phyloP scores from a whole-genome alignment of 345 rosid species.

The Mallotus nudiflorus region DNA sequence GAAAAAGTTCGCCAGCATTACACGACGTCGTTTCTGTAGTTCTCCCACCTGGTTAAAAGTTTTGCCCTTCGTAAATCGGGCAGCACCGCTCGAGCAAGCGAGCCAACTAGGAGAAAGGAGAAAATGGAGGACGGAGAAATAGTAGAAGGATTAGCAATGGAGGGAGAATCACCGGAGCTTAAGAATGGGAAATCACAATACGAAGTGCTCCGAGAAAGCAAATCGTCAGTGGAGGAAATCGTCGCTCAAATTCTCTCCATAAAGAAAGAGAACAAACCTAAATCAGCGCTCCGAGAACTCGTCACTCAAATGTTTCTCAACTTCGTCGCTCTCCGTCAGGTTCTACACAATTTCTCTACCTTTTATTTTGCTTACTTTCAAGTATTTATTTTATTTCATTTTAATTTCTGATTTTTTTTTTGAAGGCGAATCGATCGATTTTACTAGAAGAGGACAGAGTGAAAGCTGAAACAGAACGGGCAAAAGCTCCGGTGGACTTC shows the following conservation, averaged over 20 bases:
- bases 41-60: too few relatives aligned
- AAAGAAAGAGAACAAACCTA: slow-evolving; percentile 52
- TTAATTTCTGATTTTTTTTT: too few relatives aligned
- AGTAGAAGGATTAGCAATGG: slow-evolving; percentile 62
- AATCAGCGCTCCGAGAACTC: slow-evolving; percentile 68
- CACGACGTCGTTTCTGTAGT: too few relatives aligned
- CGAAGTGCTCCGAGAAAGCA: slow-evolving; percentile 68
- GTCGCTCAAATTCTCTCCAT: slow-evolving; percentile 59
- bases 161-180: slow-evolving; percentile 36
- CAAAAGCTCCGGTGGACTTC: slow-evolving; percentile 76
- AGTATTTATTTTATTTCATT: not conserved
- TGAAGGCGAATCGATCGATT: slow-evolving; percentile 82
- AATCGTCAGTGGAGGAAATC: slow-evolving; percentile 73
- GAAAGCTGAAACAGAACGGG: slow-evolving; percentile 67
- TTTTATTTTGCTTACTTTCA: not conserved
- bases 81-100: too few relatives aligned
- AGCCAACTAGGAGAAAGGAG: not conserved
- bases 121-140: slow-evolving; percentile 95
- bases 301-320: slow-evolving; percentile 83
- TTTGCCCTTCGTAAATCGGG: too few relatives aligned
- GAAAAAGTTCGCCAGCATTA: too few relatives aligned
- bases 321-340: slow-evolving; percentile 88
- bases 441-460: slow-evolving; percentile 71
- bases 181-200: slow-evolving; percentile 50
- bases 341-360: slow-evolving; percentile 16